Conservation (phyloP, 2,329 filamentous ascomycete species). For the Xylariaceae sp. region DNA sequence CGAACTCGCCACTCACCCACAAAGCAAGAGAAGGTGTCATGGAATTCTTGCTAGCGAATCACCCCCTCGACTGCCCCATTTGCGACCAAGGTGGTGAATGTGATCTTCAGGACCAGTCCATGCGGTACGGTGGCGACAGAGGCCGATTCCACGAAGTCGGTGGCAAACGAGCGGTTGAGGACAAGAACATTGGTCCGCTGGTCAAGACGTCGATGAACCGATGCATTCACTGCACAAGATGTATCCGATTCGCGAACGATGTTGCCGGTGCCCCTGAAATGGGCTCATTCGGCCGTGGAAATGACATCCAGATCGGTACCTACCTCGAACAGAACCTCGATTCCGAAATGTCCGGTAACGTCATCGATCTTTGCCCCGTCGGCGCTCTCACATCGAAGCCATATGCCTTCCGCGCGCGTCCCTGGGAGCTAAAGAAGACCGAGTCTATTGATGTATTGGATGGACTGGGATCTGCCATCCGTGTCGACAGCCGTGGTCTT, state of each 20-base stretch:
- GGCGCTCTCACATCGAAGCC: constrained; percentile 95
- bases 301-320: constrained; percentile 95
- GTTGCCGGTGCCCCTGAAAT: constrained; percentile 93
- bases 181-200: constrained; percentile 97
- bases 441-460: constrained; percentile 95
- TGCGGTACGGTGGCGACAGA: constrained; percentile 94
- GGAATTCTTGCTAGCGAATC: constrained; percentile 96
- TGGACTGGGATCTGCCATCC: constrained; percentile 87
- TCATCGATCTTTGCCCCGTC: constrained; percentile 96
- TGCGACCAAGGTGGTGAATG: constrained; percentile 99
- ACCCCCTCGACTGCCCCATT: constrained; percentile 92
- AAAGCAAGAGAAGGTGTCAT: constrained; percentile 98
- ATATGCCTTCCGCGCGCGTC: constrained; percentile 92
- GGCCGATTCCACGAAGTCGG: constrained; percentile 93
- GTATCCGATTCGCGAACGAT: constrained; percentile 96
- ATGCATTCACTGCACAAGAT: constrained; percentile 98
- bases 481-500: constrained; percentile 84
- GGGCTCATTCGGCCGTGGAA: constrained; percentile 89
- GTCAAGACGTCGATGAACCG: constrained; percentile 99
- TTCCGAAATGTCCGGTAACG: constrained; percentile 91
- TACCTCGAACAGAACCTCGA: constrained; percentile 93
- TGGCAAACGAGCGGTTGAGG: constrained; percentile 96
- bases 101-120: constrained; percentile 98
- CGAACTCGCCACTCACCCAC: constrained; percentile 90
- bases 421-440: constrained; percentile 94